These are phyloP conservation scores for Ceriops tagal DNA, from an alignment of 345 rosid genomes.

Conservation along the genomic window DNA sequence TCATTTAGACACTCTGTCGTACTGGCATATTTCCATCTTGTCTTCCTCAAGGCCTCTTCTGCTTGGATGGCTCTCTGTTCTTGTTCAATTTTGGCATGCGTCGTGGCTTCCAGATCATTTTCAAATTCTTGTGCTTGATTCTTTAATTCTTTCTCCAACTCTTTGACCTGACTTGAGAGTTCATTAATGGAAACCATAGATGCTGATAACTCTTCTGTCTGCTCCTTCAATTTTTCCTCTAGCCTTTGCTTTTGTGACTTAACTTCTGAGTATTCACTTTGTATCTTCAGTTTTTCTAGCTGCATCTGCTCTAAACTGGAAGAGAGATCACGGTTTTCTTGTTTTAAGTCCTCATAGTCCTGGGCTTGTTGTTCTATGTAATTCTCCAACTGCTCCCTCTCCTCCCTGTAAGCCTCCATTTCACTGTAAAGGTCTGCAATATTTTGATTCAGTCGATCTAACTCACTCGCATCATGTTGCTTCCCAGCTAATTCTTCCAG, in stretches of 20 bases:
- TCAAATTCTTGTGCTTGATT: constrained; percentile 26
- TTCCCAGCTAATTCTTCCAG: constrained; percentile 24
- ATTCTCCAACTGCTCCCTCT: constrained; percentile 23
- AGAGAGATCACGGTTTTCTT: constrained; percentile 18
- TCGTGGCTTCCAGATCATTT: constrained; percentile 23
- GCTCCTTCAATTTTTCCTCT: constrained; percentile 66
- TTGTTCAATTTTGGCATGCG: constrained; percentile 23
- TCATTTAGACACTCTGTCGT: constrained; percentile 31
- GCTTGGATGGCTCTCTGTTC: constrained; percentile 31
- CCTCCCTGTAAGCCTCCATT: constrained; percentile 17
- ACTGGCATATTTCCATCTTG: constrained; percentile 29
- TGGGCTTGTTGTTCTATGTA: constrained; percentile 23
- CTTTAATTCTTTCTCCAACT: constrained; percentile 25
- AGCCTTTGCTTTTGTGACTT: constrained; percentile 51
- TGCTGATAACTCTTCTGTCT: constrained; percentile 59
- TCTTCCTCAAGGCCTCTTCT: constrained; percentile 35
- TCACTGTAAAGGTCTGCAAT: constrained; percentile 22
- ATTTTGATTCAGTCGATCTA: constrained; percentile 17
- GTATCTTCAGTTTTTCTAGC: constrained; percentile 5
- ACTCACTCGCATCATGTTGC: constrained; percentile 17
- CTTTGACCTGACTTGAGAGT: constrained; percentile 27
- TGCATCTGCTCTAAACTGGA: constrained; percentile 21
- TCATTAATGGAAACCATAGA: constrained; percentile 40
- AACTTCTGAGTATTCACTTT: constrained; percentile 34
- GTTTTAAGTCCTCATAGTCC: constrained; percentile 21